Percentiles rank a stretch among this genome's conserved stretches.
Conservation (phyloP, 2,329 filamentous ascomycete species). For the Simplicillium aogashimaense region DNA sequence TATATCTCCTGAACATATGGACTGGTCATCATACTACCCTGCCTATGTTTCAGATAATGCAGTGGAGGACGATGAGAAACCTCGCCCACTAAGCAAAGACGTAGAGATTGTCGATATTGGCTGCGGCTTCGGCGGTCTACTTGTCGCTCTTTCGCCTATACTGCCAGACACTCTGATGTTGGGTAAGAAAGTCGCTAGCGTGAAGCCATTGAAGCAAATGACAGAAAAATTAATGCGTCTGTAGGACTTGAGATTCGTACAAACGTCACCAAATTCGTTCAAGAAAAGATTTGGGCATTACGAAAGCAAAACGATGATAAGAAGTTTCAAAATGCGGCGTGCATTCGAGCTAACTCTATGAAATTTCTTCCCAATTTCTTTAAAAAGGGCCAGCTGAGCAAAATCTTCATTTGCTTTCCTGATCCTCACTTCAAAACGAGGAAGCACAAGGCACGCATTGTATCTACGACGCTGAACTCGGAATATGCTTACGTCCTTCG, state of each 20-base stretch:
- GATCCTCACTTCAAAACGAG: slow-evolving; percentile 96
- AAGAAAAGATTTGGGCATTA: slow-evolving; percentile 76
- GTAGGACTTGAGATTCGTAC: slow-evolving; percentile 84
- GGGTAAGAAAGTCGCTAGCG: slow-evolving; percentile 38
- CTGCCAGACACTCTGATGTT: slow-evolving; percentile 77
- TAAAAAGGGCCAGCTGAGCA: slow-evolving; percentile 64
- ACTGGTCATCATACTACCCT: slow-evolving; percentile 82
- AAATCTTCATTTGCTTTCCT: slow-evolving; percentile 96
- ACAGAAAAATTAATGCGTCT: slow-evolving; percentile 7
- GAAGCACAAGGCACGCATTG: slow-evolving; percentile 95
- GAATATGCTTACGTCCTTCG: slow-evolving; percentile 86
- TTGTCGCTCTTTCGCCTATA: slow-evolving; percentile 73
- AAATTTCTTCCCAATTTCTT: slow-evolving; percentile 99
- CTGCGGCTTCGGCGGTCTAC: slow-evolving; percentile 87
- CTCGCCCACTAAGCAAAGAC: slow-evolving; percentile 37
- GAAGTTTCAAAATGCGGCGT: slow-evolving; percentile 77
- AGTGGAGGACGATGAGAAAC: slow-evolving; percentile 16
- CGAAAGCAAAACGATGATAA: slow-evolving; percentile 51
- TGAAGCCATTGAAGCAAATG: not conserved
- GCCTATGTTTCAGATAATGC: slow-evolving; percentile 45
- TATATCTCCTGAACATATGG: slow-evolving; percentile 69
- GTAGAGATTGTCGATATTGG: slow-evolving; percentile 95
- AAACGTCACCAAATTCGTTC: slow-evolving; percentile 83
- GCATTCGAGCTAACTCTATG: slow-evolving; percentile 91
- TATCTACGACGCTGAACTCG: slow-evolving; percentile 76